Percentiles rank a stretch among this genome's conserved stretches.
Evolutionary conservation across 129 eudicot genomes (phyloP).

Genomic region (Arctium lappa): DNA sequence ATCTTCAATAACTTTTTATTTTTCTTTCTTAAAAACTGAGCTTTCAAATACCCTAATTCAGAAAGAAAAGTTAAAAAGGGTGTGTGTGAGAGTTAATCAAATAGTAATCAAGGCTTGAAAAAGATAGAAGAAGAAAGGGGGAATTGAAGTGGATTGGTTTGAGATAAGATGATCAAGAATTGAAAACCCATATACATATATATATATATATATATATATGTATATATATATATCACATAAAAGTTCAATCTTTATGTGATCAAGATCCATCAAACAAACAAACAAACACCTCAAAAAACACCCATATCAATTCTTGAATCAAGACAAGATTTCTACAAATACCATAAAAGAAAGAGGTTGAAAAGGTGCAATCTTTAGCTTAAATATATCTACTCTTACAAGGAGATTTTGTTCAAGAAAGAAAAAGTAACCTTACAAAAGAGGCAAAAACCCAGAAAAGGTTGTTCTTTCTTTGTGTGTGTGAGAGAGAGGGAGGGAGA

Average conservation of each 20-base stretch:
- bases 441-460: conserved; percentile 34
- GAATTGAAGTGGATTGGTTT: not conserved
- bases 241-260: conserved; percentile 16
- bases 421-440: conserved; percentile 28
- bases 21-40: no score
- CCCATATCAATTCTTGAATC: conserved; percentile 25
- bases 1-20: conserved; percentile 18
- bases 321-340: conserved; percentile 11
- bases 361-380: conserved; percentile 16
- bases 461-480: conserved; percentile 33
- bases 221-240: not conserved
- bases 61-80: not conserved
- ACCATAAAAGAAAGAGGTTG: conserved; percentile 5
- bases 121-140: not conserved
- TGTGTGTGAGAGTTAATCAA: not conserved
- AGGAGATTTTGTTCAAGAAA: conserved; percentile 27
- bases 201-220: not conserved
- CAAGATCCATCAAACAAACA: conserved; percentile 15
- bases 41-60: conserved; percentile 6
- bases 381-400: conserved; percentile 21
- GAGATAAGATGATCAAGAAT: not conserved
- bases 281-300: conserved; percentile 10
- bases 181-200: not conserved
- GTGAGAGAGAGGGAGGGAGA: not conserved
- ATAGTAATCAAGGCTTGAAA: not conserved